Evolutionary conservation across 768 basidiomycete genomes (phyloP).

Genomic region (Panaeolus papilionaceus): DNA sequence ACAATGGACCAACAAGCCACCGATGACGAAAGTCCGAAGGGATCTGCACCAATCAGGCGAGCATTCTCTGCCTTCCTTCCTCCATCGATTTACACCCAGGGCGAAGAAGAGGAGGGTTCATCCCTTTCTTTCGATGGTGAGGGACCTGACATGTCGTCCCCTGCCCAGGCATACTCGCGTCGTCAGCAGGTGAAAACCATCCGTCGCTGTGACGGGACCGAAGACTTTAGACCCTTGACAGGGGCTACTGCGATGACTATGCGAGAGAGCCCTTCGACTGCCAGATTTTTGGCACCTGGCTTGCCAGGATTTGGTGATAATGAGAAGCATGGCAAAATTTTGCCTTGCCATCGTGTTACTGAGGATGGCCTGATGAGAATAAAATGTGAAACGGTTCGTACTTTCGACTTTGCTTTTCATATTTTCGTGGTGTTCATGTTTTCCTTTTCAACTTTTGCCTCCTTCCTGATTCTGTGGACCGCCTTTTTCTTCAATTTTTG

Average conservation of each 20-base stretch:
- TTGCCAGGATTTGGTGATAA: slow-evolving; percentile 91
- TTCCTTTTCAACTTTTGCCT: neutral
- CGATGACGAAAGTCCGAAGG: slow-evolving; percentile 34
- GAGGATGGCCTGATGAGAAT: slow-evolving; percentile 98
- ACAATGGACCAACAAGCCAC: slow-evolving; percentile 24
- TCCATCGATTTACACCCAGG: slow-evolving; percentile 60
- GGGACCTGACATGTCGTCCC: slow-evolving; percentile 75
- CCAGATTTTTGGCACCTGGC: slow-evolving; percentile 62
- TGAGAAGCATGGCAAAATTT: slow-evolving; percentile 89
- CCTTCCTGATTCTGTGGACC: slow-evolving; percentile 6
- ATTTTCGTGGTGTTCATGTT: neutral
- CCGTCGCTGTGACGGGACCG: slow-evolving; percentile 80
- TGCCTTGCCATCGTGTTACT: slow-evolving; percentile 92
- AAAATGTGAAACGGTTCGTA: slow-evolving; percentile 74
- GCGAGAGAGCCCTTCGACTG: slow-evolving; percentile 60
- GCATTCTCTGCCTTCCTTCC: slow-evolving; percentile 79
- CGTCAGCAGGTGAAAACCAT: slow-evolving; percentile 81
- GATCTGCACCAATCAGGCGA: slow-evolving; percentile 62
- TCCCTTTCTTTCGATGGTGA: slow-evolving; percentile 64
- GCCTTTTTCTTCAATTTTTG: slow-evolving; percentile 21
- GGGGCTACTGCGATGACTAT: slow-evolving; percentile 61
- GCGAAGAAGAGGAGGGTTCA: slow-evolving; percentile 56
- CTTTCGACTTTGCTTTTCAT: neutral
- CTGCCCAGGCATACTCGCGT: slow-evolving; percentile 81
- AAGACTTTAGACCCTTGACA: slow-evolving; percentile 79